Conservation (phyloP, 1,139 yeast genomes). For the Sugiyamaella sp. region DNA sequence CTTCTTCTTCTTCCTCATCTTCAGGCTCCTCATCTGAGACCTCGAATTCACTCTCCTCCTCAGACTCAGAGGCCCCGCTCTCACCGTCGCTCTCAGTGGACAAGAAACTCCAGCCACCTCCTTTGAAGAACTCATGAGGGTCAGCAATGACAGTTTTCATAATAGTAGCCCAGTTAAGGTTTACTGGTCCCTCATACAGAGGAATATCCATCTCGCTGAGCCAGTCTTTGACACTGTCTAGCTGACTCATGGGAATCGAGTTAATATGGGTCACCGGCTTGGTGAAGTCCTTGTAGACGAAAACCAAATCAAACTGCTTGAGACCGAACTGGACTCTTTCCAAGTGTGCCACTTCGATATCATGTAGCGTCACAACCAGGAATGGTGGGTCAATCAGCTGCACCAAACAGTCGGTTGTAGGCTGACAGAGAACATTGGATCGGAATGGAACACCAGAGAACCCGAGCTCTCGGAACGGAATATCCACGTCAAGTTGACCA, state of each 20-base stretch:
- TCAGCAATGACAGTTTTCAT: conserved; percentile 93
- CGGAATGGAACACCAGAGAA: conserved; percentile 98
- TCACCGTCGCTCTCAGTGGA: conserved; percentile 59
- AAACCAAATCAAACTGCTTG: conserved; percentile 93
- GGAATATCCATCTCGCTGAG: conserved; percentile 95
- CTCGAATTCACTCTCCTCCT: conserved; percentile 45
- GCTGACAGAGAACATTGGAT: conserved; percentile 93
- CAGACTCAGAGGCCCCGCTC: conserved; percentile 51
- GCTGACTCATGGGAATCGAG: conserved; percentile 89
- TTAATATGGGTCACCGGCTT: conserved; percentile 90
- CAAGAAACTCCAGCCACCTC: conserved; percentile 94
- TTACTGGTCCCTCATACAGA: conserved; percentile 90
- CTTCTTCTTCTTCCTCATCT: conserved; percentile 39
- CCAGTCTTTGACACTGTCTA: conserved; percentile 96
- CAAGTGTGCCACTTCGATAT: conserved; percentile 90
- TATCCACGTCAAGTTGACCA: conserved; percentile 75
- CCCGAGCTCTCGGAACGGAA: conserved; percentile 94
- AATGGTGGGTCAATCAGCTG: conserved; percentile 96
- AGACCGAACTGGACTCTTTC: conserved; percentile 98
- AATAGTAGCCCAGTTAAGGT: conserved; percentile 92
- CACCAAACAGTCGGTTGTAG: conserved; percentile 94
- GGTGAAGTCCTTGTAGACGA: conserved; percentile 87
- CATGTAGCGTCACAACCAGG: conserved; percentile 85
- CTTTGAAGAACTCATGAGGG: conserved; percentile 90
- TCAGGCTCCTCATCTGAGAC: conserved; percentile 40